Conservation (phyloP, 2,329 filamentous ascomycete species). For the Seiridium cupressi region DNA sequence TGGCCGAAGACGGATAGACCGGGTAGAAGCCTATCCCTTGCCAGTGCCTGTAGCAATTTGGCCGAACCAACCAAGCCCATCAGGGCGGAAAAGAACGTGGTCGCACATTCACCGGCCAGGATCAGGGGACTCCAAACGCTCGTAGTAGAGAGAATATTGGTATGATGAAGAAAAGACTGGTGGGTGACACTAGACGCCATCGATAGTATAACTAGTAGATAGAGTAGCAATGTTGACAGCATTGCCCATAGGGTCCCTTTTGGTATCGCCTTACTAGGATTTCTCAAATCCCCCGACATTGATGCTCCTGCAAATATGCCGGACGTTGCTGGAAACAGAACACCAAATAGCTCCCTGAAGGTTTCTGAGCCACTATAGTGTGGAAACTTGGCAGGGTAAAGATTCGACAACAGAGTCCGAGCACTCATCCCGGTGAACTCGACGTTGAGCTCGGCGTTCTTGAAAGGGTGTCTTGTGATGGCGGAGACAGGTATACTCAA, state of each 20-base stretch:
- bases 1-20: constrained; percentile 72
- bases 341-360: constrained; percentile 81
- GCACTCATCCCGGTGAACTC: constrained; percentile 76
- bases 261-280: constrained; percentile 81
- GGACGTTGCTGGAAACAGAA: constrained; percentile 70
- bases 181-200: constrained; percentile 76
- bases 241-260: constrained; percentile 80
- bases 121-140: constrained; percentile 74
- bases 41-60: constrained; percentile 80
- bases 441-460: constrained; percentile 58
- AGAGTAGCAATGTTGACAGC: constrained; percentile 71
- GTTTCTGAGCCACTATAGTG: constrained; percentile 63
- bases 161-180: constrained; percentile 69
- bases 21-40: constrained; percentile 75
- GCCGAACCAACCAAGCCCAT: constrained; percentile 87
- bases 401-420: constrained; percentile 69
- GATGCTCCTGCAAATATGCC: constrained; percentile 72
- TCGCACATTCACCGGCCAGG: constrained; percentile 78
- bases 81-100: constrained; percentile 78
- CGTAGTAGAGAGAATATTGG: constrained; percentile 79
- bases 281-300: constrained; percentile 84
- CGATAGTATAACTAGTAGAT: constrained; percentile 73
- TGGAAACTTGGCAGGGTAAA: constrained; percentile 66
- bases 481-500: constrained; percentile 82
- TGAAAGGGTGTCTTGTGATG: constrained; percentile 66